Evolutionary conservation across 1,139 yeast genomes (phyloP).

Genomic region (Tardiomyces blankii): DNA sequence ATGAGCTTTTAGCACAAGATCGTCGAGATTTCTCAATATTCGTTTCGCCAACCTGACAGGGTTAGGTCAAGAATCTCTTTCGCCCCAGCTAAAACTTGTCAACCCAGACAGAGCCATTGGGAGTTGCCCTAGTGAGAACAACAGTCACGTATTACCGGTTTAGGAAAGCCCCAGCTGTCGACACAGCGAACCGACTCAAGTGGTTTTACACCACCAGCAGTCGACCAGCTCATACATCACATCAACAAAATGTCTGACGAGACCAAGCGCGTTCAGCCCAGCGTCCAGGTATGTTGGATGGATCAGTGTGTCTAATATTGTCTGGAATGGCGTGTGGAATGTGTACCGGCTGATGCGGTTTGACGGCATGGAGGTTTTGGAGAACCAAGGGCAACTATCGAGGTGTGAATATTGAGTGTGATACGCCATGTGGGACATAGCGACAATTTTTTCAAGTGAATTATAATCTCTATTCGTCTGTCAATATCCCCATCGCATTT

Average conservation of each 20-base stretch:
- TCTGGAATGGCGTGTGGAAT: no score
- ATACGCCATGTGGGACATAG: no score
- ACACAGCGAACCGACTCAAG: background rate
- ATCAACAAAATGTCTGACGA: constrained; percentile 8
- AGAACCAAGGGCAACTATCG: no score
- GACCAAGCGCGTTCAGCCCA: constrained; percentile 17
- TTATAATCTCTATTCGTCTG: no score
- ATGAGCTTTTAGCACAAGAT: background rate
- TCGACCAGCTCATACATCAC: constrained; percentile 3
- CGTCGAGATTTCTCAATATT: background rate
- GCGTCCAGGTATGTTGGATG: constrained; percentile 21
- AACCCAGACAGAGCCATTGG: background rate
- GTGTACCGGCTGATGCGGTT: no score
- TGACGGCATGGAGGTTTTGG: no score
- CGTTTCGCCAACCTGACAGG: no score
- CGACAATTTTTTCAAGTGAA: no score
- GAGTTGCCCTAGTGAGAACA: background rate
- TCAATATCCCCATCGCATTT: no score
- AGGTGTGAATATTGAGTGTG: no score
- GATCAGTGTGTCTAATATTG: background rate
- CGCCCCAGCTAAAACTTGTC: no score
- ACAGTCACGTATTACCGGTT: background rate
- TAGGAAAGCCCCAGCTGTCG: background rate
- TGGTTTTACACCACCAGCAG: background rate
- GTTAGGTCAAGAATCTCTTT: no score